Percentiles rank a stretch among this genome's conserved stretches.
phyloP scores from a whole-genome alignment of 768 basidiomycete species.

The Calocybe gangraenosa region DNA sequence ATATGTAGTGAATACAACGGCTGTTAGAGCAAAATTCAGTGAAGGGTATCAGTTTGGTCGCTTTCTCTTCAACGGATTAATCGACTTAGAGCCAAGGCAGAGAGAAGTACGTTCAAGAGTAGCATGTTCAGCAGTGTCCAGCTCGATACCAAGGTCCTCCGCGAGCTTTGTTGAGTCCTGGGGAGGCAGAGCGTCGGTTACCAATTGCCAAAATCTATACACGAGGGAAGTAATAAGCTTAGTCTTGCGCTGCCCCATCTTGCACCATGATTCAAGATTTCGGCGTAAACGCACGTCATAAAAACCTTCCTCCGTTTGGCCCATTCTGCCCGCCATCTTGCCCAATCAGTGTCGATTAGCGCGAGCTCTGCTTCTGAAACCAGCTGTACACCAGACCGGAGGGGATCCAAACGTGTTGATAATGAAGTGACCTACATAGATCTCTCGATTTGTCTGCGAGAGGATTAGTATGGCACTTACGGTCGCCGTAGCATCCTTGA shows the following conservation, averaged over 20 bases:
- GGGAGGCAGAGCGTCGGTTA: constrained; percentile 63
- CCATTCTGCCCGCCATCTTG: constrained; percentile 82
- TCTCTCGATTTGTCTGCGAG: constrained; percentile 6
- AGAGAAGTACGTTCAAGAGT: constrained; percentile 62
- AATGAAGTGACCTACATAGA: constrained; percentile 43
- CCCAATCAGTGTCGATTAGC: constrained; percentile 70
- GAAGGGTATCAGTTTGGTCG: constrained; percentile 25
- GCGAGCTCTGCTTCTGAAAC: constrained; percentile 71
- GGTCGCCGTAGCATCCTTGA: constrained; percentile 44
- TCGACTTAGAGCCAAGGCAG: constrained; percentile 36
- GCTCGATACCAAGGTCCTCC: constrained; percentile 80
- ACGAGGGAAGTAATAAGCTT: constrained; percentile 2
- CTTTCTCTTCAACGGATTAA: constrained; percentile 50
- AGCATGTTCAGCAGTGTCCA: constrained; percentile 68
- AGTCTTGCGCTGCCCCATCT: not conserved
- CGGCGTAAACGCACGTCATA: constrained; percentile 48
- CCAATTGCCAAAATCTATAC: constrained; percentile 72
- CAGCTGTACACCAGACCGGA: constrained; percentile 62
- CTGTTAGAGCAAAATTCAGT: not conserved
- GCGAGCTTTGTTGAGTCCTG: constrained; percentile 60
- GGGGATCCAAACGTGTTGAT: constrained; percentile 50
- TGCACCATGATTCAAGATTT: not conserved
- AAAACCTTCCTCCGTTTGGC: constrained; percentile 70
- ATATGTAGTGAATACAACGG: not conserved
- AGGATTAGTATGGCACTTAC: constrained; percentile 33